phyloP scores from a whole-genome alignment of 345 rosid genomes.

The Brassica napus region Da-Ae NC_063435.1:25237001-25237500 shows the following conservation, averaged over 20 bases:
- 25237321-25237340: slow-evolving; percentile 11
- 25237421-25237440: slow-evolving; percentile 13
- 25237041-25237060: slow-evolving; percentile 6
- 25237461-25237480: not conserved
- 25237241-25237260: slow-evolving; percentile 11
- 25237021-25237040: no score
- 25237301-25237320: slow-evolving; percentile 13
- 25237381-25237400: not conserved
- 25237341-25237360: not conserved
- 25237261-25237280: slow-evolving; percentile 10
- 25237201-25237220: slow-evolving; percentile 25
- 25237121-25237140: slow-evolving; percentile 8
- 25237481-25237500: no score
- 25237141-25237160: slow-evolving; percentile 5
- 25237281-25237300: not conserved
- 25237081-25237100: not conserved
- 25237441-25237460: slow-evolving; percentile 4
- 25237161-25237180: not conserved
- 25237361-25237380: not conserved
- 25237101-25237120: not conserved
- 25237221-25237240: slow-evolving; percentile 13
- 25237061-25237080: slow-evolving; percentile 29
- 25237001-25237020: not conserved
- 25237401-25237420: slow-evolving; percentile 22
- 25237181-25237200: not conserved